Evolutionary conservation across 768 basidiomycete genomes (phyloP), one percentile per base, ranked within the genome.

Genomic region (Collybiopsis luxurians): DNA sequence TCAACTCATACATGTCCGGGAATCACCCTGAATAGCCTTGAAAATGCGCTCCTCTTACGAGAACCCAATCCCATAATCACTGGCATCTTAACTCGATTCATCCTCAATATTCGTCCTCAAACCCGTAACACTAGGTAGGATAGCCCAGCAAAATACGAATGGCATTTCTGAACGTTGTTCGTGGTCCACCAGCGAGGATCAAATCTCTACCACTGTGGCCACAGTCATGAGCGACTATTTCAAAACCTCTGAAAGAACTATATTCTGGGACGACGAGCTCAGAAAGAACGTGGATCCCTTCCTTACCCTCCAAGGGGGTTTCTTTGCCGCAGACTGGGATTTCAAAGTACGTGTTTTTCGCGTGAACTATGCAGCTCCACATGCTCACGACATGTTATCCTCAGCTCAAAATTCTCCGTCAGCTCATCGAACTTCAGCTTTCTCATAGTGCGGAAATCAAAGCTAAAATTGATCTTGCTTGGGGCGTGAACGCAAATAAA

Each of bases 81-180:
- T 43, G 80, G 83, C 66, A 76, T 93, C 63, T 83, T 94, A 21
- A 78, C 78, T 57, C 82, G 85, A 58, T 93, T 94, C 69, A 80
- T 94, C 63, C 77, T 86, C 64, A 92, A 91, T 71, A 82, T 94
- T 63, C 84, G 85, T 67, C 90, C 92, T 19, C 87, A 87, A 71
- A 88, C 90, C 85, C 89, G 90, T 87, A 92, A 92, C 79, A 79
- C 91, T 72, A 89, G 87, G 90, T 90, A 73, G 73, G 84, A 69
- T 71, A 72, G 69, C 30, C 30, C 70, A 68, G 71, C 71, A 58
- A 47, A 56, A 61, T 64, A 61, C 58, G 55, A 12, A 40, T 17
- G 9, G 2, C 67, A 61, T 60, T 58, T 61, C 60, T 52, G 63
- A 66, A 65, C 62, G 66, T 63, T 51, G 36, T 26, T 69, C 66